A percentile compares a stretch with the other conserved stretches of the same genome.
Evolutionary conservation across 768 basidiomycete species (phyloP).

Genomic region (Candolleomyces efflorescens): DNA sequence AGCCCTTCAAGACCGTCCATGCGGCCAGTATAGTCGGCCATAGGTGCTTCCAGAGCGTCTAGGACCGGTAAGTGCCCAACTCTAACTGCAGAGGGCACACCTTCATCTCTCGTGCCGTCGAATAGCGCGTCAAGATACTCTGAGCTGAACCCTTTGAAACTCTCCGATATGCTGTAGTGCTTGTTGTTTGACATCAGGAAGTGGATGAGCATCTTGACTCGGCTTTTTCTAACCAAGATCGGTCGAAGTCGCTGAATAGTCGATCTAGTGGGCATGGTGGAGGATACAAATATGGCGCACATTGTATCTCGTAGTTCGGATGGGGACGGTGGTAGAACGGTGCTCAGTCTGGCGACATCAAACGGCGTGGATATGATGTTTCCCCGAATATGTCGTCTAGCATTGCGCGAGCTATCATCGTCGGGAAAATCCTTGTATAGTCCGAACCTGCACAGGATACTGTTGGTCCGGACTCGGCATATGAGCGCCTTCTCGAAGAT

Average conservation of each 20-base stretch:
- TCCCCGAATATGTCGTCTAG: background rate
- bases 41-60: background rate
- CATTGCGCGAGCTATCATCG: too few relatives aligned
- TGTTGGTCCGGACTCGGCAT: background rate
- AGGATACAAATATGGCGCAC: background rate
- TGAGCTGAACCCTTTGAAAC: background rate
- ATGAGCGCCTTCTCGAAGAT: background rate
- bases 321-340: background rate
- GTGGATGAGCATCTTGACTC: background rate
- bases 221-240: background rate
- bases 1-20: background rate
- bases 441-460: background rate
- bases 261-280: background rate
- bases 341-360: background rate
- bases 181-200: background rate
- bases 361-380: background rate
- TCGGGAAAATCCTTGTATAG: too few relatives aligned
- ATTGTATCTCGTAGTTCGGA: background rate
- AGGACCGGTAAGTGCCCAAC: background rate
- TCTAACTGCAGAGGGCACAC: background rate
- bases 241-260: background rate
- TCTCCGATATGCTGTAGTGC: background rate
- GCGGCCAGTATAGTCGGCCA: background rate
- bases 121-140: background rate
- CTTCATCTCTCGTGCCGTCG: background rate